Evolutionary conservation across 768 basidiomycete genomes (phyloP), one percentile per base, ranked within the genome.

Genomic region (Lyophyllum semitale): DNA sequence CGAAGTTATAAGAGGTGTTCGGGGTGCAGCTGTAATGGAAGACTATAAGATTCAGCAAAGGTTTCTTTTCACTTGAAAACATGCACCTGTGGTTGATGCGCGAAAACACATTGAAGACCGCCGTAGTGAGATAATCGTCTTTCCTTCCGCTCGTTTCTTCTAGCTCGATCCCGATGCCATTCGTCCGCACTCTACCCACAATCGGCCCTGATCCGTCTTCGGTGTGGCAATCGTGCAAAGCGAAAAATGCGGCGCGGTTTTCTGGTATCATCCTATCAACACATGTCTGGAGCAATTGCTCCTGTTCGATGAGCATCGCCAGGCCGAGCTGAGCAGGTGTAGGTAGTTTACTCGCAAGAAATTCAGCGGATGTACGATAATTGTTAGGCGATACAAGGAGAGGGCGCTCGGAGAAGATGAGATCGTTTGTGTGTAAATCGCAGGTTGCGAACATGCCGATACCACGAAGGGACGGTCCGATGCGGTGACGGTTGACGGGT

Each of bases 351-450:
- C 20, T 1, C 8, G n/a, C n/a, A 0, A 25, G 2, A 23, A 32
- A 12, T 32, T 8, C 6, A 30, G 44, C 8, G 6, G 44, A 45
- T 23, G 52, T 4, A 66, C 67, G 13, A 50, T 11, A 47, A 44
- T n/a, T 49, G 17, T 37, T 49, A 6, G 66, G 66, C n/a, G 49
- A 30, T 17, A 75, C 56, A 18, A 77, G 57, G 37, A 77, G 61
- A 1, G 75, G 74, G 3, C 76, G 71, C 43, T 78, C 76, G n/a
- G 57, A 60, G 12, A 75, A 55, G 43, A 78, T 69, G 13, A 73
- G 55, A 9, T 73, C 72, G 45, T 70, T 71, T 3, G 47, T 37
- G 23, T 59, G 57, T 48, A 76, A 60, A 18, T 64, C 51, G 26
- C 59, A 55, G 11, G 65, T 69, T n/a, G 73, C 70, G 58, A 74